These are phyloP conservation scores for Thuidium tamariscinum DNA, from an alignment of 225 moss, liverwort and hornwort species.

Conservation along the genomic window DNA sequence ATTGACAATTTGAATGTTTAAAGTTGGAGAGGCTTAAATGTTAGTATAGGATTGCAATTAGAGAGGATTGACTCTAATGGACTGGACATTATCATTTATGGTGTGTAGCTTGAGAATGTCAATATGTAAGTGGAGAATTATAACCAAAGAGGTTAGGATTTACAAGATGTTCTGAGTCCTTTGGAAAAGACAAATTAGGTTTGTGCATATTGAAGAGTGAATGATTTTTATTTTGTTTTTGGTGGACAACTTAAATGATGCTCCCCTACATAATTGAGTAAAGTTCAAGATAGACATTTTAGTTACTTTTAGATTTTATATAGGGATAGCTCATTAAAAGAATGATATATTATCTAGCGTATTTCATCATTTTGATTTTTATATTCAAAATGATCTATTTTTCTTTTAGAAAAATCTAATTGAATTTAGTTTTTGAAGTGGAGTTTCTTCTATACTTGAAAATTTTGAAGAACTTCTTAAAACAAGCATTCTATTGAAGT, in stretches of 20 bases:
- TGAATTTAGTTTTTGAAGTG: background rate
- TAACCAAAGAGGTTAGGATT: no score
- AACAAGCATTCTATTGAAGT: background rate
- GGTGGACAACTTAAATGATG: no score
- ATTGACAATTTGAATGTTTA: accelerated
- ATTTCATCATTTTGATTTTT: background rate
- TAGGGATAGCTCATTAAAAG: no score
- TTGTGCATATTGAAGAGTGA: background rate
- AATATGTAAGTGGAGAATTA: background rate
- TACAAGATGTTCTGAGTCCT: accelerated
- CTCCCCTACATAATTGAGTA: background rate
- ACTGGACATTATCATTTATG: no score
- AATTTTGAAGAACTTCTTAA: background rate
- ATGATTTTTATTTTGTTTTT: background rate
- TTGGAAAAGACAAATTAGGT: accelerated
- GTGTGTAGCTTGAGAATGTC: background rate
- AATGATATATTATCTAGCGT: background rate
- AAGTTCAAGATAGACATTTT: background rate
- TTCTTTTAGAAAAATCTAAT: no score
- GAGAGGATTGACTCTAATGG: background rate
- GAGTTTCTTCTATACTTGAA: background rate
- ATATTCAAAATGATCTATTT: background rate
- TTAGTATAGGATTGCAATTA: no score
- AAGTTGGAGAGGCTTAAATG: background rate
- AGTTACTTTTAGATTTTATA: background rate